phyloP scores from a whole-genome alignment of 257 asterid genomes.

The Coffea canephora region DNA sequence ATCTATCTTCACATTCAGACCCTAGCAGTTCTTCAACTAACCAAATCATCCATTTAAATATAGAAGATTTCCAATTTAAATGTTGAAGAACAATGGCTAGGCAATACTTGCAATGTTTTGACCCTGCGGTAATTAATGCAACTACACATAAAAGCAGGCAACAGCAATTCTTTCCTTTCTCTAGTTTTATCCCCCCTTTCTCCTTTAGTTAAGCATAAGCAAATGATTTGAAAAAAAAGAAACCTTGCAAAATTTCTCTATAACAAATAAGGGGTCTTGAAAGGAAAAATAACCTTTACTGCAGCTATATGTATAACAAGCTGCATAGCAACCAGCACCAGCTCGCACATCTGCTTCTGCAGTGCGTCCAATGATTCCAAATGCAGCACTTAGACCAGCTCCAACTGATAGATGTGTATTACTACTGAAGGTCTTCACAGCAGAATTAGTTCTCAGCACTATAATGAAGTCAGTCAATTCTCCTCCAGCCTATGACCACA shows the following conservation, averaged over 20 bases:
- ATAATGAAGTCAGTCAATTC: slow-evolving; percentile 87
- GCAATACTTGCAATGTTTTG: neutral
- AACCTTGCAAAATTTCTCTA: neutral
- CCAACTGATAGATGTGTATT: slow-evolving; percentile 81
- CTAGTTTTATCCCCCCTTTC: neutral
- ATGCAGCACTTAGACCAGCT: slow-evolving; percentile 91
- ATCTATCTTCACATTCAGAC: neutral
- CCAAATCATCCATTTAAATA: neutral
- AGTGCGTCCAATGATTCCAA: slow-evolving; percentile 81
- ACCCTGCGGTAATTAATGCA: neutral
- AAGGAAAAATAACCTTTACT: slow-evolving; percentile 65
- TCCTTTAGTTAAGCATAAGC: neutral
- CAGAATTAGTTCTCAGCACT: slow-evolving; percentile 75
- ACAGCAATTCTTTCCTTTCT: neutral
- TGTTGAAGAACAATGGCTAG: neutral
- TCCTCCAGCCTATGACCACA: slow-evolving; percentile 83
- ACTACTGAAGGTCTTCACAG: slow-evolving; percentile 72
- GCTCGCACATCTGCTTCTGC: slow-evolving; percentile 95
- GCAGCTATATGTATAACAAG: slow-evolving; percentile 95
- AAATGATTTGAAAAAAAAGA: neutral
- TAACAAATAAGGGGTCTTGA: neutral
- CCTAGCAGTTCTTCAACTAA: neutral
- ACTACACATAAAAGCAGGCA: neutral
- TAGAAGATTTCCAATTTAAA: neutral
- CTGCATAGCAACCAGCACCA: slow-evolving; percentile 61